Evolutionary conservation across 2,329 filamentous ascomycete species (phyloP), one percentile per base, ranked within the genome.

Genomic region (Achaetomium macrosporum): DNA sequence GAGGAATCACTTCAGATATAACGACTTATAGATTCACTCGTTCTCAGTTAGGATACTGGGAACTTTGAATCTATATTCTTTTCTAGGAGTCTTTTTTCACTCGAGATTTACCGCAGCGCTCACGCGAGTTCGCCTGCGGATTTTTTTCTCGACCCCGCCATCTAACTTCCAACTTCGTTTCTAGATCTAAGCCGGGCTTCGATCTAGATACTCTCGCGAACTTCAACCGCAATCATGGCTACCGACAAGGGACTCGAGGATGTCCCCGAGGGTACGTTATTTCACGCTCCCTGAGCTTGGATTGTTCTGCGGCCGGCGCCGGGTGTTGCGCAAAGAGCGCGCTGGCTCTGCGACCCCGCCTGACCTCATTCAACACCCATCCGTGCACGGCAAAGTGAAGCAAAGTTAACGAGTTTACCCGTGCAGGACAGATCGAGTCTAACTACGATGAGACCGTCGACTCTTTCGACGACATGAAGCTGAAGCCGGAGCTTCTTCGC

Each of bases 371-470:
- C 50, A 47, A 48, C 47, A 47, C 37, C 49, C 25, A n/a, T 25
- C 25, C 47, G 40, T 44, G 39, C 33, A 36, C 47, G 20, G 7
- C 43, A 42, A 20, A 10, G 40, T 31, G 15, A 33, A 44, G 43
- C n/a, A 57, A 37, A 20, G 13, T 37, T 63, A 42, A 64, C 58
- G 15, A 43, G 29, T 5, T 17, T 48, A 41, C 30, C 31, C 37
- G 55, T 71, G 68, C 73, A 96, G 92, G 87, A 77, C 90, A 95
- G 81, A 99, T 99, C 83, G 95, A 99, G 84, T 96, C 91, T 73
- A 99, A 99, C 89, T 99, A 97, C 81, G 93, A 99, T 83, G 91
- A 97, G 84, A 91, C 92, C 69, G 92, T 93, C 76, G 95, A 99
- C 78, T 96, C 90, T 59, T 99, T 99, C 78, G 93, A 99, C 77